Conservation (phyloP, 2,329 filamentous ascomycete genomes). For the Ophiostoma perfectum region DNA sequence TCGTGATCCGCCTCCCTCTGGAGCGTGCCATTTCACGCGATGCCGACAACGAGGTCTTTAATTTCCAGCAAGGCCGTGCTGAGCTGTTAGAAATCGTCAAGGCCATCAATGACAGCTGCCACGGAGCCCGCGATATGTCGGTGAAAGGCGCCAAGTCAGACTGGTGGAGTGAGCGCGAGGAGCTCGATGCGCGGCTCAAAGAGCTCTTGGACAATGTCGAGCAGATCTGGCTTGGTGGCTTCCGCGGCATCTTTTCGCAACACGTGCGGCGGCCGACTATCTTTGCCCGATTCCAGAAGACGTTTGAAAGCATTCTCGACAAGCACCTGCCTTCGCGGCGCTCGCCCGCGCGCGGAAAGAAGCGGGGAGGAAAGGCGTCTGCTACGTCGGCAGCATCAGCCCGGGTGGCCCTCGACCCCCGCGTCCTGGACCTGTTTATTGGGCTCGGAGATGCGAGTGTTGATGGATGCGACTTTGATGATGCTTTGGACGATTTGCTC, state of each 20-base stretch:
- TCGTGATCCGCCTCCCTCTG: slow-evolving; percentile 80
- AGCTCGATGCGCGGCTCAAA: slow-evolving; percentile 69
- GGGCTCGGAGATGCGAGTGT: slow-evolving; percentile 70
- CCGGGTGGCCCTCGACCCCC: slow-evolving; percentile 48
- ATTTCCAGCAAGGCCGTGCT: slow-evolving; percentile 70
- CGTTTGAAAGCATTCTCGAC: slow-evolving; percentile 73
- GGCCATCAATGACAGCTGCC: slow-evolving; percentile 76
- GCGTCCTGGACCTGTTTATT: slow-evolving; percentile 81
- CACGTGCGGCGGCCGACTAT: slow-evolving; percentile 57
- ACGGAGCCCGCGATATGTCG: slow-evolving; percentile 63
- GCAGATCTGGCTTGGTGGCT: slow-evolving; percentile 89
- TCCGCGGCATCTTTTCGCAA: slow-evolving; percentile 87
- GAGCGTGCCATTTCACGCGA: slow-evolving; percentile 76
- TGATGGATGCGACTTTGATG: slow-evolving; percentile 70
- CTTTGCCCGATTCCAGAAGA: slow-evolving; percentile 68
- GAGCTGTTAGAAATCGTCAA: slow-evolving; percentile 80
- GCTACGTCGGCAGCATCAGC: slow-evolving; percentile 26
- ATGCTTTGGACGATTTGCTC: slow-evolving; percentile 82
- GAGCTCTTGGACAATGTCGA: slow-evolving; percentile 81
- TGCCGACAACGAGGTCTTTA: slow-evolving; percentile 62
- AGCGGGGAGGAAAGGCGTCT: slow-evolving; percentile 17
- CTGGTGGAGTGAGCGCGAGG: slow-evolving; percentile 87
- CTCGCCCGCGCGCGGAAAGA: slow-evolving; percentile 43
- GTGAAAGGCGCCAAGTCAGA: slow-evolving; percentile 68
- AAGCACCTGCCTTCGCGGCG: slow-evolving; percentile 80